phyloP scores from a whole-genome alignment of 1,284 basidiomycete genomes.

The Sanghuangporus baumii region DNA sequence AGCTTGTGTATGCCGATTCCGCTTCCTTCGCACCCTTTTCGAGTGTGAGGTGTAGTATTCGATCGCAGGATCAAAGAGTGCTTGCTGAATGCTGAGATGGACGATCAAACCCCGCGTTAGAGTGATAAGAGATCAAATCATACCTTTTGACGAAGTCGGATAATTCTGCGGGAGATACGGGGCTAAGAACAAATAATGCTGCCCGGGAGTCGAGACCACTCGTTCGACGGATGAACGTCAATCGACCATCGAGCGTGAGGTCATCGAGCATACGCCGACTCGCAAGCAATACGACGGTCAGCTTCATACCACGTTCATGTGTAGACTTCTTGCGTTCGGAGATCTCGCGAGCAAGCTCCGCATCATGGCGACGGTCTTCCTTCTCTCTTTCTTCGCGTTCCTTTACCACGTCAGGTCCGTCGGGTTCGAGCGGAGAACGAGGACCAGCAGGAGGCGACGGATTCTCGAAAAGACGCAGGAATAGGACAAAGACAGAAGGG shows the following conservation, averaged over 20 bases:
- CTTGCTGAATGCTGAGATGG: slow-evolving; percentile 68
- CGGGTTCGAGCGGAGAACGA: slow-evolving; percentile 40
- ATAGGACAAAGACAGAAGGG: slow-evolving; percentile 89
- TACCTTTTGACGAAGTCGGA: slow-evolving; percentile 81
- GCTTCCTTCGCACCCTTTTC: slow-evolving; percentile 85
- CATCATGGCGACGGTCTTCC: slow-evolving; percentile 69
- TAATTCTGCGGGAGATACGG: slow-evolving; percentile 78
- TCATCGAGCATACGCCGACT: slow-evolving; percentile 83
- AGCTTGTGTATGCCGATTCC: slow-evolving; percentile 66
- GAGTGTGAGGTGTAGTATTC: slow-evolving; percentile 93
- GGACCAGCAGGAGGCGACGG: slow-evolving; percentile 30
- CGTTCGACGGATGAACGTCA: slow-evolving; percentile 83
- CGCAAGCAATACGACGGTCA: slow-evolving; percentile 93
- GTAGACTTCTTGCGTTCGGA: slow-evolving; percentile 72
- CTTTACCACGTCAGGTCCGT: slow-evolving; percentile 43
- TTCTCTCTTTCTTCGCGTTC: slow-evolving; percentile 48
- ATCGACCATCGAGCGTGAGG: slow-evolving; percentile 71
- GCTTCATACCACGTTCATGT: slow-evolving; percentile 84
- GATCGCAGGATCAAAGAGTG: slow-evolving; percentile 80
- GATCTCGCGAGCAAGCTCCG: slow-evolving; percentile 74
- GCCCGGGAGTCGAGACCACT: slow-evolving; percentile 88
- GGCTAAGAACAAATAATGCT: slow-evolving; percentile 90
- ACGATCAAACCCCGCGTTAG: slow-evolving; percentile 3
- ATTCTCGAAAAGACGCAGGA: slow-evolving; percentile 75
- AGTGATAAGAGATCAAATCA: slow-evolving; percentile 3